These are phyloP conservation scores for Prunus yedoensis DNA, from an alignment of 331 rosid genomes.

Conservation along the genomic window DNA sequence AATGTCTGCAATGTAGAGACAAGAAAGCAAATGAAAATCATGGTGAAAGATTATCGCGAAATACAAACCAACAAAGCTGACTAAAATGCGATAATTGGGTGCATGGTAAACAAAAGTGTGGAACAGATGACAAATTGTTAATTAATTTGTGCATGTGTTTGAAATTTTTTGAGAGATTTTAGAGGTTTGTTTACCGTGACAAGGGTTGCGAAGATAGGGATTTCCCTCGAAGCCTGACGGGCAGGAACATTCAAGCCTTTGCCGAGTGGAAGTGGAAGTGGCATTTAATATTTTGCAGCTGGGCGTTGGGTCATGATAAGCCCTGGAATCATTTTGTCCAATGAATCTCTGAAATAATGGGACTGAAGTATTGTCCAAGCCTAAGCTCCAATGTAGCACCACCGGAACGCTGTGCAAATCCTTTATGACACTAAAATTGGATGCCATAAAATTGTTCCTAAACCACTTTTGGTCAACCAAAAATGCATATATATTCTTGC, in stretches of 20 bases:
- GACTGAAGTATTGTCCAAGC: background rate
- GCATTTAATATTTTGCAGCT: accelerated
- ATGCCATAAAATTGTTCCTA: background rate
- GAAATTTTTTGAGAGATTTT: background rate
- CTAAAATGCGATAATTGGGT: too few relatives aligned
- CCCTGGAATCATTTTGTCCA: background rate
- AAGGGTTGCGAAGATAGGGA: background rate
- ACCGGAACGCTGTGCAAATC: background rate
- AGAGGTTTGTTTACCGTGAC: background rate
- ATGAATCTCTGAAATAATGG: background rate
- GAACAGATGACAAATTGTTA: too few relatives aligned
- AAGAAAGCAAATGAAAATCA: background rate
- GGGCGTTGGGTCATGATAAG: background rate
- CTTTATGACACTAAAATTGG: background rate
- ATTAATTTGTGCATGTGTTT: too few relatives aligned
- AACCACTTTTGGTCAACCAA: background rate
- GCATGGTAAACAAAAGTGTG: too few relatives aligned
- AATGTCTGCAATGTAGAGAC: constrained; percentile 5
- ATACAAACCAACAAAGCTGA: too few relatives aligned
- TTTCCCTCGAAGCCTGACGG: background rate
- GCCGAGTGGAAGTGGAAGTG: background rate
- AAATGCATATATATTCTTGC: background rate
- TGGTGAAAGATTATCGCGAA: background rate
- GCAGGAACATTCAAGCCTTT: background rate
- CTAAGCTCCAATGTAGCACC: background rate